Conservation (phyloP, 768 basidiomycete species). For the Phlegmacium glaucopus region DNA sequence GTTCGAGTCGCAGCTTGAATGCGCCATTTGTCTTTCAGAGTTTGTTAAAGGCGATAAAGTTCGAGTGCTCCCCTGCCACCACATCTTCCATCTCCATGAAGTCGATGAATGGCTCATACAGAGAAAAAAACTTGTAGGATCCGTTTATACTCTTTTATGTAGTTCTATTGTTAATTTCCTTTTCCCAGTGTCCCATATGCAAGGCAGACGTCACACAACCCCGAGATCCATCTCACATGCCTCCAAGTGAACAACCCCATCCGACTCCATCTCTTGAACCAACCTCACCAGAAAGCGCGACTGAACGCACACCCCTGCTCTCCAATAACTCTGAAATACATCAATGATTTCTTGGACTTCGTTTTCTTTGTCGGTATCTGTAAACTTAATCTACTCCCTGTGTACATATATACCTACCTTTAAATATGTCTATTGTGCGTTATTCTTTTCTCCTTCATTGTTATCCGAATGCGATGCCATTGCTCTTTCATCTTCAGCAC, state of each 20-base stretch:
- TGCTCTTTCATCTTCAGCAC: conserved; percentile 1
- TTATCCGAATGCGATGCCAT: background rate
- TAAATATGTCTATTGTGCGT: background rate
- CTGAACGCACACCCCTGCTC: conserved; percentile 39
- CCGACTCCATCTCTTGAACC: conserved; percentile 10
- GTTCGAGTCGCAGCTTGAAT: conserved; percentile 83
- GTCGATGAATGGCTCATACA: conserved; percentile 91
- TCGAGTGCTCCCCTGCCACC: conserved; percentile 89
- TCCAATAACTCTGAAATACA: conserved; percentile 18
- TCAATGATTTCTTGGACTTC: conserved; percentile 8
- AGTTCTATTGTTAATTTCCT: conserved; percentile 2
- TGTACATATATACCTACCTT: conserved; percentile 8
- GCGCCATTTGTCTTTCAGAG: conserved; percentile 88
- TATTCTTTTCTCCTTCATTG: background rate
- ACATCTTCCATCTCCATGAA: conserved; percentile 92
- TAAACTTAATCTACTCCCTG: conserved; percentile 4
- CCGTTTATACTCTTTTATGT: background rate
- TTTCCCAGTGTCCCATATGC: conserved; percentile 80
- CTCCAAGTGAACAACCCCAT: conserved; percentile 6
- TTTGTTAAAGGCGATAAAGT: conserved; percentile 89
- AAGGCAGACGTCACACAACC: conserved; percentile 88
- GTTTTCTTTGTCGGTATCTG: conserved; percentile 1
- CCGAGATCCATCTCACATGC: conserved; percentile 13
- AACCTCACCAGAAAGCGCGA: conserved; percentile 23
- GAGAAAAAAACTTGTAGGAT: conserved; percentile 85